Percentiles rank a stretch among this genome's conserved stretches.
Evolutionary conservation across 495 filamentous ascomycete species (phyloP).

Genomic region (Penicillium desertorum): DNA sequence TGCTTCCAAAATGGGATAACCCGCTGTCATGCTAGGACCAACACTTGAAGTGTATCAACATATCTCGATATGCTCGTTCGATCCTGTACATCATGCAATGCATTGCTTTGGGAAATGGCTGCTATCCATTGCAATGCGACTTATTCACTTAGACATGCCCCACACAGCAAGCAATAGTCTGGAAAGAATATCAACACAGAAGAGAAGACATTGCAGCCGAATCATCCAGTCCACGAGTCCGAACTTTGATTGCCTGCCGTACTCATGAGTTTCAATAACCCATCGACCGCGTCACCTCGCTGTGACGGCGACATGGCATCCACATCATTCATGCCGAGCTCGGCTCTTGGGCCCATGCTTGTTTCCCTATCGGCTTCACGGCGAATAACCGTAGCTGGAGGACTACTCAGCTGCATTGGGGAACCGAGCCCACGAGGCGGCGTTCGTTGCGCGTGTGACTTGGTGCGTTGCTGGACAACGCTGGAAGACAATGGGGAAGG

Average conservation of each 20-base stretch:
- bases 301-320: constrained; percentile 32
- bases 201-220: background rate
- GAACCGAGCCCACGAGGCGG: constrained; percentile 26
- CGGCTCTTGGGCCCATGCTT: constrained; percentile 13
- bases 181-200: constrained; percentile 1
- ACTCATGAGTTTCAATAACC: constrained; percentile 43
- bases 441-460: constrained; percentile 29
- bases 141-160: background rate
- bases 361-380: constrained; percentile 12
- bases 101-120: background rate
- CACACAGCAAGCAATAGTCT: background rate
- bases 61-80: background rate
- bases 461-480: constrained; percentile 20
- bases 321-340: constrained; percentile 9
- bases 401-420: constrained; percentile 44
- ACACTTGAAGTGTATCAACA: background rate
- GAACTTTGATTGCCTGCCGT: constrained; percentile 26
- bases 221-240: constrained; percentile 25
- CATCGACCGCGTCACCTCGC: constrained; percentile 44
- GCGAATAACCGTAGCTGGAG: constrained; percentile 33
- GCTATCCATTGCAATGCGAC: background rate
- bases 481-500: constrained; percentile 15
- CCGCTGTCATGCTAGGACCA: constrained; percentile 1
- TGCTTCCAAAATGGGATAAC: constrained; percentile 15
- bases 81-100: background rate